Percentiles rank a stretch among this genome's conserved stretches.
phyloP scores from a whole-genome alignment of 352 stramenopile genomes.

The Phytophthora fragariaefolia region DNA sequence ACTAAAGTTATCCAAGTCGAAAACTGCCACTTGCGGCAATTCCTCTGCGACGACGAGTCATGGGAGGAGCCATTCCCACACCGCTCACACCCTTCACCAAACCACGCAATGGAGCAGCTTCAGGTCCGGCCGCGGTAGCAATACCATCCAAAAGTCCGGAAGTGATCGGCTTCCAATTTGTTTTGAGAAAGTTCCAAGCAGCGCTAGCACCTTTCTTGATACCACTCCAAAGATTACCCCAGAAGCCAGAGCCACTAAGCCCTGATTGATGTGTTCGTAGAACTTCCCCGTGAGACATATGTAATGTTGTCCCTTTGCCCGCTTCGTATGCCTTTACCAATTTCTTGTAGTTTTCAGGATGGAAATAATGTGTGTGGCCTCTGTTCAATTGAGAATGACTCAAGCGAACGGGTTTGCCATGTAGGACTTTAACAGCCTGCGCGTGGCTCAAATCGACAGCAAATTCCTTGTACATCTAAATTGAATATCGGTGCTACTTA shows the following conservation, averaged over 20 bases:
- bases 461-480: constrained; percentile 11
- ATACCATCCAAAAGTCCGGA: constrained; percentile 7
- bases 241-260: constrained; percentile 21
- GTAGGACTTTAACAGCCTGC: background rate
- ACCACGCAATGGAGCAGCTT: constrained; percentile 9
- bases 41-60: constrained; percentile 6
- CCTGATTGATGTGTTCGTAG: constrained; percentile 5
- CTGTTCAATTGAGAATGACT: background rate
- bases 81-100: background rate
- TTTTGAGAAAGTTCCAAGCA: background rate
- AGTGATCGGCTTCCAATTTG: constrained; percentile 4
- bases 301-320: background rate
- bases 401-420: constrained; percentile 1
- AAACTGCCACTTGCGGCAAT: constrained; percentile 3
- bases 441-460: background rate
- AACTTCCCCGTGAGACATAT: constrained; percentile 5
- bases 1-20: constrained; percentile 5
- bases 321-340: constrained; percentile 4
- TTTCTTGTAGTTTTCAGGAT: background rate
- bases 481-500: constrained; percentile 1
- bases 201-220: constrained; percentile 2
- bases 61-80: constrained; percentile 1
- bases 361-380: background rate
- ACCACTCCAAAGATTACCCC: constrained; percentile 8
- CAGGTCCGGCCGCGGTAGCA: constrained; percentile 1